phyloP scores from a whole-genome alignment of 2,329 filamentous ascomycete species.

The Fusarium secorum region DNA sequence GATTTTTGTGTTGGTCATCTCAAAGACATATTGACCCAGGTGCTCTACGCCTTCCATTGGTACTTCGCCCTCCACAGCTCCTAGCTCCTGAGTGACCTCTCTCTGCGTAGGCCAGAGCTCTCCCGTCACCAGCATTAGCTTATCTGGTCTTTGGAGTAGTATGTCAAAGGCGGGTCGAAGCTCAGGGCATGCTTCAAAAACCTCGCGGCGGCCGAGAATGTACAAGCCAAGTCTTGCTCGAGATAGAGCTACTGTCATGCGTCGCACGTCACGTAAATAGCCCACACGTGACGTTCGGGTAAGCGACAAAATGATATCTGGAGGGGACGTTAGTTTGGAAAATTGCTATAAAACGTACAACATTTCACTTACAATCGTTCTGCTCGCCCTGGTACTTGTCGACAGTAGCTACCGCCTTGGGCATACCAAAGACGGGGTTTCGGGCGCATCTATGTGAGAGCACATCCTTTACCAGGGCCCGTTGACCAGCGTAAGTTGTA shows the following conservation, averaged over 20 bases:
- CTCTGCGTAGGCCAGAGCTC: conserved; percentile 83
- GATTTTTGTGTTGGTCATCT: conserved; percentile 80
- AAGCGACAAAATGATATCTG: conserved; percentile 92
- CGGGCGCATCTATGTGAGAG: conserved; percentile 82
- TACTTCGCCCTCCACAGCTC: conserved; percentile 62
- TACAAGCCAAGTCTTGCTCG: conserved; percentile 92
- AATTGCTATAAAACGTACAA: background rate
- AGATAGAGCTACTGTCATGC: conserved; percentile 92
- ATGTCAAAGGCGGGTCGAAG: conserved; percentile 85
- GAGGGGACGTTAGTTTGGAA: conserved; percentile 29
- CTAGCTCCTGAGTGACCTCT: conserved; percentile 51
- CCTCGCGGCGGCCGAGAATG: conserved; percentile 83
- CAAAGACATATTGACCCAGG: conserved; percentile 92
- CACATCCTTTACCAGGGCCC: conserved; percentile 87
- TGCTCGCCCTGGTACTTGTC: conserved; percentile 99
- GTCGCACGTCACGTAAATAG: conserved; percentile 91
- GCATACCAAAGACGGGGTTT: conserved; percentile 86
- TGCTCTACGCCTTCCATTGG: conserved; percentile 93
- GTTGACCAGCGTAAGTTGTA: conserved; percentile 92
- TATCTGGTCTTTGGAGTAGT: conserved; percentile 79
- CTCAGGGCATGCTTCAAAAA: conserved; percentile 91
- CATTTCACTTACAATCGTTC: conserved; percentile 82
- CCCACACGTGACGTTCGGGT: conserved; percentile 88
- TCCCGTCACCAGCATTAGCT: conserved; percentile 80
- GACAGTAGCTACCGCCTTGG: conserved; percentile 89